Base-by-base conservation (phyloP, 2,329 filamentous ascomycete genomes). In the Aulographum hederae region DNA sequence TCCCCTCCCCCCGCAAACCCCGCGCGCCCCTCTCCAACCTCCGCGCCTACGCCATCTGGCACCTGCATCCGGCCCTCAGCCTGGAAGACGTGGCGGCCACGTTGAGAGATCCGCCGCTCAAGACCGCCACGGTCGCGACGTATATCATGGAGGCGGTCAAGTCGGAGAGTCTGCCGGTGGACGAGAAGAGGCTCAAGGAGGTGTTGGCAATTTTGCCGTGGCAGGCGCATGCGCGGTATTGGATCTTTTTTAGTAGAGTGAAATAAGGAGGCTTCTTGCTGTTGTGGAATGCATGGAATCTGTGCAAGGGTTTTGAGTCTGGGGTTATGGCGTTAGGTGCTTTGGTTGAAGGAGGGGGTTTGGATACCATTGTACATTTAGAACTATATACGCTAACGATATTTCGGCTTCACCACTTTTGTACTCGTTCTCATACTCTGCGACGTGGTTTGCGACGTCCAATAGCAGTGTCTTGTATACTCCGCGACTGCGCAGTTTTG, bases 11-110 rank as follows among this genome's bases (percentile, higher is more conserved):
- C 26, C 32, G 32, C 33, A 46, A 28, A 10, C 15, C 15, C 5
- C 38, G 38, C 5, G 34, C 39, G 4, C 25, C 38, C 11, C 35
- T 32, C 6, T 25, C 57, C 2, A 45, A 52, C 2, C 48, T 78
- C 2, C 61, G 69, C 11, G 60, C 70, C 1, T 80, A 78, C 42
- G 67, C 63, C 39, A 50, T 81, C 14, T 81, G 76, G 76, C 56
- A 71, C 33, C 10, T 28, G 10, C 61, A 70, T 34, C 47, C 60
- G 5, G 52, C 57, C 10, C 52, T 78, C 13, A 39, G 46, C 0
- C 56, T 71, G 0, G 43, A 51, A 1, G 50, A 56, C 1, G 54
- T 78, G 12, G 70, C 70, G 2, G 50, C 44, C 3, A 38, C 77
- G 2, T 51, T 77, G n/a, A 60, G 73, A 2, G 54, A 69, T 6